A percentile compares a stretch with the other conserved stretches of the same genome.
These are phyloP conservation scores for Lasiodiplodia hormozganensis DNA, from an alignment of 2,329 filamentous ascomycete genomes.

Conservation along the genomic window DNA sequence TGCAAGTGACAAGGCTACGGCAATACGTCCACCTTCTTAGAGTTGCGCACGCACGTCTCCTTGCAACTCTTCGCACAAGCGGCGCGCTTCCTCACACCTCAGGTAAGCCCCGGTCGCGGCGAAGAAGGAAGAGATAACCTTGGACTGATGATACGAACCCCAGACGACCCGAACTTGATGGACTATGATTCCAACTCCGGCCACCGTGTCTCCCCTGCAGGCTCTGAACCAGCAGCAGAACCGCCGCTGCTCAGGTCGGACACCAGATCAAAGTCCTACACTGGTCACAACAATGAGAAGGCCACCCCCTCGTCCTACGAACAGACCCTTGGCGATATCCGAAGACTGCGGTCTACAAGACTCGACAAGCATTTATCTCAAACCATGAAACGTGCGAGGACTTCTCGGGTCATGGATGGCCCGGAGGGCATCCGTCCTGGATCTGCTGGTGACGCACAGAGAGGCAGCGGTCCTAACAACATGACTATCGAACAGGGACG, in stretches of 20 bases:
- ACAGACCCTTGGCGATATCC: constrained; percentile 94
- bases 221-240: constrained; percentile 51
- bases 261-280: constrained; percentile 76
- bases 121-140: neutral
- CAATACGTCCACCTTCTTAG: constrained; percentile 94
- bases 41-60: constrained; percentile 86
- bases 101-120: constrained; percentile 51
- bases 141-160: constrained; percentile 38
- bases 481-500: constrained; percentile 84
- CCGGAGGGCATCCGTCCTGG: constrained; percentile 76
- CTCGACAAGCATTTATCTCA: constrained; percentile 94
- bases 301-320: constrained; percentile 76
- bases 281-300: constrained; percentile 63
- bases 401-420: constrained; percentile 90
- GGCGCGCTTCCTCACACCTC: constrained; percentile 79
- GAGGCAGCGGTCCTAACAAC: constrained; percentile 43
- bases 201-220: constrained; percentile 59
- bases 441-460: constrained; percentile 61
- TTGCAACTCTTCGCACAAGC: constrained; percentile 84
- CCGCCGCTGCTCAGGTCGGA: constrained; percentile 67
- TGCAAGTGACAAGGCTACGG: constrained; percentile 81
- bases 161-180: constrained; percentile 72
- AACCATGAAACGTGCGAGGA: constrained; percentile 87
- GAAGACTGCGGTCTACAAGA: constrained; percentile 86
- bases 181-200: constrained; percentile 73